phyloP scores from a whole-genome alignment of 805 yeast genomes.

The Yarrowia keelungensis region DNA sequence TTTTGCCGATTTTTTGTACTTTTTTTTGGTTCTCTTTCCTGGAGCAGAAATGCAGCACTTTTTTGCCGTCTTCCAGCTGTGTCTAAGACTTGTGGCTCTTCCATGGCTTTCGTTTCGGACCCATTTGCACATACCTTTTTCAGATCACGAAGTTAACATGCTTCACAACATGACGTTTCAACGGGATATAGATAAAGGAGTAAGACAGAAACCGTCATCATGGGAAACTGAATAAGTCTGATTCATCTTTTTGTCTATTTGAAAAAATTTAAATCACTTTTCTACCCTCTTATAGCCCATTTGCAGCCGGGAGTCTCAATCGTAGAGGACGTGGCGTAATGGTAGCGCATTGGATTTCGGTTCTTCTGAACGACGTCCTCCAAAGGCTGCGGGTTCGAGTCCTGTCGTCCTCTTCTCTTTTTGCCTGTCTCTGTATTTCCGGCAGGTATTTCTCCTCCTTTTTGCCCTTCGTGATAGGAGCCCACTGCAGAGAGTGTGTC shows the following conservation, averaged over 20 bases:
- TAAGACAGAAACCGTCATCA: no score
- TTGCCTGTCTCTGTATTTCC: neutral
- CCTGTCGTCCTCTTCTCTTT: conserved; percentile 29
- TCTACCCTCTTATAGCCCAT: neutral
- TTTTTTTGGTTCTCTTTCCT: neutral
- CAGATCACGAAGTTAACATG: no score
- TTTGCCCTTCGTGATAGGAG: neutral
- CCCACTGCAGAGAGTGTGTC: no score
- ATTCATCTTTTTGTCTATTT: no score
- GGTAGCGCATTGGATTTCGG: conserved; percentile 35
- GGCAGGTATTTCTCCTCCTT: neutral
- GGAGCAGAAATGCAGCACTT: no score
- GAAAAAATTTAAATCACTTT: neutral
- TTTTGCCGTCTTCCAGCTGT: no score
- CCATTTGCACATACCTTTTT: no score
- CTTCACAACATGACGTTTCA: no score
- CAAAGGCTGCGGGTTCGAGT: conserved; percentile 34
- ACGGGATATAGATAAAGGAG: no score
- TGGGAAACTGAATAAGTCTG: no score
- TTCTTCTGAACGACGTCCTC: conserved; percentile 31
- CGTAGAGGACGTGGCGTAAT: conserved; percentile 26
- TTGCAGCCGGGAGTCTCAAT: neutral
- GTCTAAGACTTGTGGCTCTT: no score
- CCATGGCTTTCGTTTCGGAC: no score
- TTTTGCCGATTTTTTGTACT: neutral